Evolutionary conservation across 306 rosid genomes (phyloP).

Genomic region (Lathyrus tuberosus): DNA sequence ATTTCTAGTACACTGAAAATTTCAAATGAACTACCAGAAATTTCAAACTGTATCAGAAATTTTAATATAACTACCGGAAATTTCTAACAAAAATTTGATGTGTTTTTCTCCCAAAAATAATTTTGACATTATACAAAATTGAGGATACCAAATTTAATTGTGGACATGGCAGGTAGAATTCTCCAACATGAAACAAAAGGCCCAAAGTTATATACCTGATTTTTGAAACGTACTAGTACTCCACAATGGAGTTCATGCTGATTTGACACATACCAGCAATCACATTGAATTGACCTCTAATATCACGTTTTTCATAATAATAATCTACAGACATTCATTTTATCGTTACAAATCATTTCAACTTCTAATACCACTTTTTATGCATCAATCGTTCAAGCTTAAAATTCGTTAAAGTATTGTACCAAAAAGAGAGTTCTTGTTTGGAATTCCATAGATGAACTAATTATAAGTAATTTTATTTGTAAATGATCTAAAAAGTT

Average conservation of each 20-base stretch:
- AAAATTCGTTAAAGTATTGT: background rate
- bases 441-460: too few relatives aligned
- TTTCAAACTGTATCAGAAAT: too few relatives aligned
- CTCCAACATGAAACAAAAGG: background rate
- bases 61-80: too few relatives aligned
- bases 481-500: too few relatives aligned
- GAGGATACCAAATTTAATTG: too few relatives aligned
- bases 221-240: background rate
- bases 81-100: too few relatives aligned
- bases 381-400: background rate
- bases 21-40: too few relatives aligned
- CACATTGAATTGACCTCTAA: background rate
- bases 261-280: background rate
- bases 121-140: too few relatives aligned
- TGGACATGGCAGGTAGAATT: too few relatives aligned
- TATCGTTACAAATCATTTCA: background rate
- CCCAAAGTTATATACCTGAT: background rate
- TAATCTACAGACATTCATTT: background rate
- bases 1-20: too few relatives aligned
- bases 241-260: background rate
- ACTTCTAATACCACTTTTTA: background rate
- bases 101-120: too few relatives aligned
- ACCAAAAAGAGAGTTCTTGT: background rate
- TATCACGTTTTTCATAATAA: slow-evolving; percentile 18
- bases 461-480: too few relatives aligned